phyloP scores from a whole-genome alignment of 2,329 filamentous ascomycete genomes.

The Orbilia ellipsospora region DNA sequence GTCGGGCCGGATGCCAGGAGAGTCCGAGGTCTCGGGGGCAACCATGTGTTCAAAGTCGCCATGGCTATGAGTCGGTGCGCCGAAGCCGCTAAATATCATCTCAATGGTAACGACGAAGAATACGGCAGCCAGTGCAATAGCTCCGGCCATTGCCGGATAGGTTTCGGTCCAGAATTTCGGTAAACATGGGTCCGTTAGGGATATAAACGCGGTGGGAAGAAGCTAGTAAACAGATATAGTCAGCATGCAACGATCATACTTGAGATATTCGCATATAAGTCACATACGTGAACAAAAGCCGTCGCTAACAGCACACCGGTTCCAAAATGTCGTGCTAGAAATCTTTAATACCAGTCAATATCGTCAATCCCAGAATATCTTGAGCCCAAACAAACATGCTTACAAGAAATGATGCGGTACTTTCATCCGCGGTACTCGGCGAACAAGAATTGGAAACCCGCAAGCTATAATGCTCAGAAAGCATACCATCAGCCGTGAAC shows the following conservation, averaged over 20 bases:
- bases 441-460: slow-evolving; percentile 71
- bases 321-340: slow-evolving; percentile 71
- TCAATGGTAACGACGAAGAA: slow-evolving; percentile 85
- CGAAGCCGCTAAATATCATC: slow-evolving; percentile 73
- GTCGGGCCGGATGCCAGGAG: slow-evolving; percentile 40
- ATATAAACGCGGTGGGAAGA: slow-evolving; percentile 72
- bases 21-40: slow-evolving; percentile 5
- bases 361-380: slow-evolving; percentile 59
- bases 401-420: slow-evolving; percentile 68
- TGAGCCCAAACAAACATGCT: slow-evolving; percentile 25
- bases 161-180: slow-evolving; percentile 80
- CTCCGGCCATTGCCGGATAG: slow-evolving; percentile 82
- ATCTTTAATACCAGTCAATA: slow-evolving; percentile 62
- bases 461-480: slow-evolving; percentile 64
- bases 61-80: slow-evolving; percentile 48
- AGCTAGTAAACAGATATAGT: slow-evolving; percentile 60
- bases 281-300: slow-evolving; percentile 78
- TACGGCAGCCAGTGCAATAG: slow-evolving; percentile 84
- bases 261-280: no score
- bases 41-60: slow-evolving; percentile 53
- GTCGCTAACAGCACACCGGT: slow-evolving; percentile 88
- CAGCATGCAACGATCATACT: slow-evolving; percentile 5
- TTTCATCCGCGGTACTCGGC: slow-evolving; percentile 70
- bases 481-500: not conserved
- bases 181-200: slow-evolving; percentile 73